Evolutionary conservation across 2,329 filamentous ascomycete genomes (phyloP).

Genomic region (Aspergillus sp.): DNA sequence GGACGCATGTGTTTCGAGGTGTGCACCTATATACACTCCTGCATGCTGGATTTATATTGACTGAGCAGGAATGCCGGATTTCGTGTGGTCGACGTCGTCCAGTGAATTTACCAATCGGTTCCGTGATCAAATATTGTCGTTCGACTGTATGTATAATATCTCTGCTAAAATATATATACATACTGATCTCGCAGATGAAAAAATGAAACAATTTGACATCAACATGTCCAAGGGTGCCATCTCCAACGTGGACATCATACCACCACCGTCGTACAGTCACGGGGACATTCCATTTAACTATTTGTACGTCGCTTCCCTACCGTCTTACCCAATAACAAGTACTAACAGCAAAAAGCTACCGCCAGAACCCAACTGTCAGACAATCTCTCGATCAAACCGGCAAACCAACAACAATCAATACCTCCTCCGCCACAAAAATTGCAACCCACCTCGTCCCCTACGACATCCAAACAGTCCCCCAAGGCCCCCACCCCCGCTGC

Average conservation of each 20-base stretch:
- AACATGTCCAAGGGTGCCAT: constrained; percentile 54
- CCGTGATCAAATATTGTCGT: constrained; percentile 62
- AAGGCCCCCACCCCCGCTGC: constrained; percentile 51
- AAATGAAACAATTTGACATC: constrained; percentile 61
- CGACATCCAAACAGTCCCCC: constrained; percentile 57
- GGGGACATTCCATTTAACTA: constrained; percentile 65
- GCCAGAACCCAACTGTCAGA: constrained; percentile 74
- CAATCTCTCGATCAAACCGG: constrained; percentile 51
- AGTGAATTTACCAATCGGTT: constrained; percentile 67
- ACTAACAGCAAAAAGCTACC: constrained; percentile 52
- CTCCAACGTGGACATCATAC: constrained; percentile 63
- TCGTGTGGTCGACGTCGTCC: constrained; percentile 67
- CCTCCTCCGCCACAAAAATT: constrained; percentile 51
- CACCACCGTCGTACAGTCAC: constrained; percentile 71
- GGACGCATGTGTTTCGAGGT: constrained; percentile 81
- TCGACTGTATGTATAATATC: constrained; percentile 52
- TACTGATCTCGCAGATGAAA: constrained; percentile 38
- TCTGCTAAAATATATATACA: background rate
- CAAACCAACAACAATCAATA: constrained; percentile 55
- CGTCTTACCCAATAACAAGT: constrained; percentile 1
- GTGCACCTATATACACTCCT: constrained; percentile 10
- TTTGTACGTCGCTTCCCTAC: constrained; percentile 27
- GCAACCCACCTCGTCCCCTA: constrained; percentile 54
- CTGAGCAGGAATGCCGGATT: constrained; percentile 64
- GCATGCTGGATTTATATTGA: background rate